Conservation (phyloP, 2,329 filamentous ascomycete species). For the Coniochaeta sp. region DNA sequence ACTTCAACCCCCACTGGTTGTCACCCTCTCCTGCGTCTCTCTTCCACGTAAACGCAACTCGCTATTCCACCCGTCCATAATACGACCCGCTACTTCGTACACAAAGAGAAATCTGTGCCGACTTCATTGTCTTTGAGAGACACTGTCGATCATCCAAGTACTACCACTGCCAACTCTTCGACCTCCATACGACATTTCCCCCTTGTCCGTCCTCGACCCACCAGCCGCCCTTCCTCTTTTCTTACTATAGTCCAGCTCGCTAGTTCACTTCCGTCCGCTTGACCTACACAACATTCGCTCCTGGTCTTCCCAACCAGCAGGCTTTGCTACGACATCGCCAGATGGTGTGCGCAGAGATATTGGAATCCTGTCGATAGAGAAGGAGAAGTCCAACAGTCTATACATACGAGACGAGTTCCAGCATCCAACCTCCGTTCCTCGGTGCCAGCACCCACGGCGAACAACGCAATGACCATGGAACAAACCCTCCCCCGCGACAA, state of each 20-base stretch:
- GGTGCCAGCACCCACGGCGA: neutral
- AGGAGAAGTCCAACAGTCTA: neutral
- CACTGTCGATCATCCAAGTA: neutral
- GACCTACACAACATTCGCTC: neutral
- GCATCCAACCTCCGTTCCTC: neutral
- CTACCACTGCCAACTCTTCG: neutral
- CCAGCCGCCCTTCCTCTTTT: neutral
- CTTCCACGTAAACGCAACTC: neutral
- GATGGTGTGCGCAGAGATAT: neutral
- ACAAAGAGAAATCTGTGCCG: neutral
- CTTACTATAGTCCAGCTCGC: neutral
- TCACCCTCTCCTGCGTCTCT: neutral
- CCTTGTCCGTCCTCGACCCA: neutral
- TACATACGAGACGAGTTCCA: neutral
- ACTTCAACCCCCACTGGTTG: neutral
- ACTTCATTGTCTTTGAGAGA: neutral
- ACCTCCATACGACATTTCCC: neutral
- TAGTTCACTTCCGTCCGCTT: neutral
- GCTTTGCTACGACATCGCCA: neutral
- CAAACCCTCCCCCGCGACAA: constrained; percentile 5
- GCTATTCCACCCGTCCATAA: neutral
- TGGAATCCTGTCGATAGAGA: neutral
- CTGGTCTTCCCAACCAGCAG: neutral
- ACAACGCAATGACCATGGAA: neutral
- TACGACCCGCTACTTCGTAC: neutral